Evolutionary conservation across 139 green algal species (phyloP).

Genomic region (Coelastrella sp.): DNA sequence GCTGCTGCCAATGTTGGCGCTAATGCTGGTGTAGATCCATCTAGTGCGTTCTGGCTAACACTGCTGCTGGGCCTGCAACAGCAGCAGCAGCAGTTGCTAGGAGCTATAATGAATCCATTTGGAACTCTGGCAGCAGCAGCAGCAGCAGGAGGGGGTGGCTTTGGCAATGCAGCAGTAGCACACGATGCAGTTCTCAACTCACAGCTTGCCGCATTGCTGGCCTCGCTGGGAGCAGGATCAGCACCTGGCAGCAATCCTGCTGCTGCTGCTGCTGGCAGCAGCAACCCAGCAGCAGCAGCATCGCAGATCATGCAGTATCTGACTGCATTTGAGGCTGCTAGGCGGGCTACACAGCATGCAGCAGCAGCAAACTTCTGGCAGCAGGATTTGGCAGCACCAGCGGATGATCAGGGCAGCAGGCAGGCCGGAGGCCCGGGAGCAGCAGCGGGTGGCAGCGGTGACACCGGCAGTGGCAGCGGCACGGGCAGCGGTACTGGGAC

Average conservation of each 20-base stretch:
- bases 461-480: slow-evolving; percentile 23
- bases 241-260: not conserved
- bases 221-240: not conserved
- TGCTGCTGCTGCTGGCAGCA: not conserved
- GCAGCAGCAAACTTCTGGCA: not conserved
- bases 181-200: not conserved
- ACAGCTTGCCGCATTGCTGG: not conserved
- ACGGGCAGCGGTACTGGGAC: not conserved
- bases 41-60: not conserved
- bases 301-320: not conserved
- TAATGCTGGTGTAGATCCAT: not conserved
- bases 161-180: not conserved
- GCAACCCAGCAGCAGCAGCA: not conserved
- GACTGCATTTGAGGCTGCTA: not conserved
- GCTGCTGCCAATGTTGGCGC: not conserved
- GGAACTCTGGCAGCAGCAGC: not conserved
- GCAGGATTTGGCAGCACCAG: not conserved
- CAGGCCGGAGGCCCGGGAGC: not conserved
- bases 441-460: slow-evolving; percentile 6
- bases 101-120: not conserved
- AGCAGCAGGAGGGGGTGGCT: slow-evolving; percentile 5
- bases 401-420: slow-evolving; percentile 25
- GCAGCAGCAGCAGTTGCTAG: slow-evolving; percentile 2
- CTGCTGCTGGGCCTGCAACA: not conserved
- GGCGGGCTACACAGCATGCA: not conserved